Evolutionary conservation across 2,329 filamentous ascomycete species (phyloP), one percentile per base, ranked within the genome.

Genomic region (Diaporthe nobilis): DNA sequence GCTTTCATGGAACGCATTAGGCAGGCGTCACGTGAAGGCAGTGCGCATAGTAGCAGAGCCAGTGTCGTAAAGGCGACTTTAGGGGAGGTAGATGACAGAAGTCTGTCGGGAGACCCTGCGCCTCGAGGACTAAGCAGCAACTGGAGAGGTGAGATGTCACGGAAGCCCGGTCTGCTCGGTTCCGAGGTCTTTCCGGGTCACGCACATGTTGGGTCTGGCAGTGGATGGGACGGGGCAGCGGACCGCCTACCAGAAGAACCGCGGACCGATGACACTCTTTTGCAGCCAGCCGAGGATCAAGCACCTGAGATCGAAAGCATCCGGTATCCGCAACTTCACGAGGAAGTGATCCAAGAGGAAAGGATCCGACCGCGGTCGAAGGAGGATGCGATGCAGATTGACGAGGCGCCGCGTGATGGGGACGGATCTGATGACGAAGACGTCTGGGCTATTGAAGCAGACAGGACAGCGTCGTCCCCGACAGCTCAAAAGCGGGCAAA

Each of bases 391-490:
- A 53, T 71, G 55, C 75, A 76, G 47, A 57, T 61, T 47, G 70
- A 75, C 51, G 74, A 42, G 68, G 72, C 31, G 17, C 74, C 31
- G 58, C 72, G 44, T 34, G 77, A 79, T n/a, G 76, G 77, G 20
- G 78, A 77, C 2, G 75, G 78, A 2, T 76, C 79, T 10, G 87
- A 87, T 4, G 87, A 87, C 15, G 84, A 83, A 4, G 87, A 92
- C 77, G 85, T 92, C 15, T 92, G 90, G 90, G 90, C 89, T 44
- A 79, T 91, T 34, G 90, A 92, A 79, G 90, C 90, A 15, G 85
- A 87, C 72, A 86, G 90, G 9, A 85, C 85, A 1, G 86, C 87
- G 13, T 81, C 77, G 7, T 78, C 82, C 12, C 72, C 77, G 8
- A 80, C 78, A 47, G 74, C 74, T 71, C 49, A 75, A 78, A 67